Percentiles rank a stretch among this genome's conserved stretches.
Conservation (phyloP, 371 early-diverging fungal species). For the Nosema muscidifuracis region DNA sequence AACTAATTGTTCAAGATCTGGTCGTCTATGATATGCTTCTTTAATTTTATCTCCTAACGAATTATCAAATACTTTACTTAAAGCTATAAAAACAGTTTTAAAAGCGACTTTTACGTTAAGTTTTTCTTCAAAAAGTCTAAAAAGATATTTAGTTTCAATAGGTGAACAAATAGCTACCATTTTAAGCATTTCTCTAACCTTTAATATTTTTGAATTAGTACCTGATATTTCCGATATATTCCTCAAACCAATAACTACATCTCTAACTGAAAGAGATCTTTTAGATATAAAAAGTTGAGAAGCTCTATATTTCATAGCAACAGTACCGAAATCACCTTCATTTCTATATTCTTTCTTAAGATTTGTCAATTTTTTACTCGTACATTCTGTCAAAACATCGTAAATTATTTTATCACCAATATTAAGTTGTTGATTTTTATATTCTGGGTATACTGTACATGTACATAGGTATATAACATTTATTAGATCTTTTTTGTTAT, state of each 20-base stretch:
- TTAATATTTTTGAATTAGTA: constrained; percentile 40
- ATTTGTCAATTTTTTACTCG: constrained; percentile 25
- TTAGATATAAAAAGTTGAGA: constrained; percentile 45
- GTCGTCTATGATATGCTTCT: constrained; percentile 58
- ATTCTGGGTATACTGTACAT: constrained; percentile 55
- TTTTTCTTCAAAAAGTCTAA: constrained; percentile 61
- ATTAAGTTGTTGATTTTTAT: constrained; percentile 59
- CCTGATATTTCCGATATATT: constrained; percentile 48
- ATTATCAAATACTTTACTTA: constrained; percentile 46
- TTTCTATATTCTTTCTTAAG: constrained; percentile 51
- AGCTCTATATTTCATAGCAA: constrained; percentile 61
- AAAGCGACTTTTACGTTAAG: constrained; percentile 62
- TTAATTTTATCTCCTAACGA: constrained; percentile 52
- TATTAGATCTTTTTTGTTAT: constrained; percentile 32
- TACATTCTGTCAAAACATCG: constrained; percentile 49
- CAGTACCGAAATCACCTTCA: constrained; percentile 59
- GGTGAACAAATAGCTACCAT: constrained; percentile 45
- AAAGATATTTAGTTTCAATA: constrained; percentile 61
- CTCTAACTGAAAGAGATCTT: constrained; percentile 36
- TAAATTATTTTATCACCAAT: constrained; percentile 61
- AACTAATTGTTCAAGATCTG: constrained; percentile 55
- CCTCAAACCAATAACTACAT: constrained; percentile 51
- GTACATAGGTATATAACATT: constrained; percentile 56
- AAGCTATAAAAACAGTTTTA: constrained; percentile 59
- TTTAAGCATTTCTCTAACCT: constrained; percentile 51